phyloP scores from a whole-genome alignment of 1,284 basidiomycete species.

The Ceratobasidium sp. region DNA sequence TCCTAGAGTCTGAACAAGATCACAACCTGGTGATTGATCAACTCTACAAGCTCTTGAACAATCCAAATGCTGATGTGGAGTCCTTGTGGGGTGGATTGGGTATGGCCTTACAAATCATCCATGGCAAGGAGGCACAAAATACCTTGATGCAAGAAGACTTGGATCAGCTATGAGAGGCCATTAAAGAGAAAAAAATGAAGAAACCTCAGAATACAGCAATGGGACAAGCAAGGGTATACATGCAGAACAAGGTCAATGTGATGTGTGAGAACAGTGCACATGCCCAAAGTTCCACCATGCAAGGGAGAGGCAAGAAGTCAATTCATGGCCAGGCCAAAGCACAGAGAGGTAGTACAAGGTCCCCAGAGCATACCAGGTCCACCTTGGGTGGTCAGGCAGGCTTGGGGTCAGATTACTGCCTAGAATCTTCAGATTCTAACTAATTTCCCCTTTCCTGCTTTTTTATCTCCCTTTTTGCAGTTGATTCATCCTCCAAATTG shows the following conservation, averaged over 20 bases:
- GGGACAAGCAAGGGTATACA: not conserved
- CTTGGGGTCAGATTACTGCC: not conserved
- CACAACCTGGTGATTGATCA: not conserved
- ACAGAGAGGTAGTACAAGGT: not conserved
- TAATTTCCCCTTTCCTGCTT: not conserved
- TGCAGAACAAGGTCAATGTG: not conserved
- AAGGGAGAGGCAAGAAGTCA: not conserved
- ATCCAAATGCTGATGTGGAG: not conserved
- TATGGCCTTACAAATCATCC: not conserved
- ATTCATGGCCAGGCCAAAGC: not conserved
- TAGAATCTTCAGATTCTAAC: not conserved
- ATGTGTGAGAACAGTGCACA: not conserved
- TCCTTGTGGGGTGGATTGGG: not conserved
- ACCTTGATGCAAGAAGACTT: not conserved
- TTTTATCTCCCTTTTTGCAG: not conserved
- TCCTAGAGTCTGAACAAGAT: not conserved
- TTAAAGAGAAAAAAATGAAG: constrained; percentile 10
- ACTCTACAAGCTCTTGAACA: not conserved
- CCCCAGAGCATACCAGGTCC: not conserved
- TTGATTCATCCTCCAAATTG: not conserved
- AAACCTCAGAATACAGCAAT: not conserved
- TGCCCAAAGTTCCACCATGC: not conserved
- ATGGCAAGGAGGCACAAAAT: not conserved
- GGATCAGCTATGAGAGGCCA: not conserved
- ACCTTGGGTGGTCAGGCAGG: too few species aligned